phyloP scores from a whole-genome alignment of 2,329 filamentous ascomycete species.

The Endothia cerciana region DNA sequence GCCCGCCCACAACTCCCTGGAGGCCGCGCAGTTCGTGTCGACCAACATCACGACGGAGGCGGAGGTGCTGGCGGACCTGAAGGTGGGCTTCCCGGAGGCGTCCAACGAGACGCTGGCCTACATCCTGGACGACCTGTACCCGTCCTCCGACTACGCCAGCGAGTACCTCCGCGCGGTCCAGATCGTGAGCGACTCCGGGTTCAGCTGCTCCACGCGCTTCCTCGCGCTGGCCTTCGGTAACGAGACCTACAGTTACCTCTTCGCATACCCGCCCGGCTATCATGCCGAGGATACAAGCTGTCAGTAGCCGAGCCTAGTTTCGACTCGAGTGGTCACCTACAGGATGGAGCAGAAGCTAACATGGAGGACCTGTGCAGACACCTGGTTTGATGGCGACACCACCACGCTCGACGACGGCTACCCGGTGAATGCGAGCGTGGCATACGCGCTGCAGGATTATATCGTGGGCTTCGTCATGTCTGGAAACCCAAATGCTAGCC shows the following conservation, averaged over 20 bases:
- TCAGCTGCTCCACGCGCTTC: slow-evolving; percentile 57
- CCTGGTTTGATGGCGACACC: slow-evolving; percentile 44
- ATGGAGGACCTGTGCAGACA: neutral
- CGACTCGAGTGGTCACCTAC: no score
- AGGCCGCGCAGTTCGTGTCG: slow-evolving; percentile 48
- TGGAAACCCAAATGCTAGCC: slow-evolving; percentile 37
- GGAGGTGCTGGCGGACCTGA: slow-evolving; percentile 45
- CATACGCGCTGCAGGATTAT: slow-evolving; percentile 41
- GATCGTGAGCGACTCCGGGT: slow-evolving; percentile 47
- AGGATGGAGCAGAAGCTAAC: no score
- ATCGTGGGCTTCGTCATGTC: slow-evolving; percentile 40
- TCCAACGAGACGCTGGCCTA: slow-evolving; percentile 40
- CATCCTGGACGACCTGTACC: slow-evolving; percentile 45
- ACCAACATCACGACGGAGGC: slow-evolving; percentile 45
- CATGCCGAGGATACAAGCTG: slow-evolving; percentile 56
- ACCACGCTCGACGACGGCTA: slow-evolving; percentile 34
- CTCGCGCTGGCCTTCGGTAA: slow-evolving; percentile 51
- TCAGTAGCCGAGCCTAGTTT: neutral
- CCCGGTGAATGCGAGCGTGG: slow-evolving; percentile 38
- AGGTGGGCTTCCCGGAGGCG: slow-evolving; percentile 30
- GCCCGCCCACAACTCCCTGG: slow-evolving; percentile 48
- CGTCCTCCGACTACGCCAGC: slow-evolving; percentile 47
- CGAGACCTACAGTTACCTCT: slow-evolving; percentile 55
- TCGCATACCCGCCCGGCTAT: slow-evolving; percentile 54
- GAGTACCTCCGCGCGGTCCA: slow-evolving; percentile 47